Evolutionary conservation across 257 asterid genomes (phyloP).

Genomic region (Cordia subcordata): DNA sequence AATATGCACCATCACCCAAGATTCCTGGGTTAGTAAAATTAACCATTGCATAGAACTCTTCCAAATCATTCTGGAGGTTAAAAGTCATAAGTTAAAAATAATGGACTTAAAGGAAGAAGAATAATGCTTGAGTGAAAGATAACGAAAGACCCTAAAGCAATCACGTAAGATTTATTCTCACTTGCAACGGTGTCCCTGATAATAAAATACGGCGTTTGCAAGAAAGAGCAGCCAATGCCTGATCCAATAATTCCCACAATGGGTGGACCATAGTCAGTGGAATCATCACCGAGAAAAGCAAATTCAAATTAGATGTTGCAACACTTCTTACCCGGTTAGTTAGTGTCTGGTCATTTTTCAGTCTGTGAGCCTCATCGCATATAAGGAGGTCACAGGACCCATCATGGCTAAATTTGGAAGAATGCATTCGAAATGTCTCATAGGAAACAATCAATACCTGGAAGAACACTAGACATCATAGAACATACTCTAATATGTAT

Average conservation of each 20-base stretch:
- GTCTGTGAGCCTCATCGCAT: constrained; percentile 98
- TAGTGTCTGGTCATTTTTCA: constrained; percentile 91
- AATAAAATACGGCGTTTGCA: constrained; percentile 84
- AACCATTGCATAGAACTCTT: constrained; percentile 98
- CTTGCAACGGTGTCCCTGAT: constrained; percentile 99
- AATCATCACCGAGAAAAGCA: constrained; percentile 4
- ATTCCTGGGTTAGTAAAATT: constrained; percentile 93
- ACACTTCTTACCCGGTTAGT: constrained; percentile 80
- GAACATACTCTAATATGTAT: not conserved
- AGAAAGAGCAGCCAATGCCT: constrained; percentile 89
- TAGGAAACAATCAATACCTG: constrained; percentile 93
- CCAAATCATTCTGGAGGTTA: constrained; percentile 77
- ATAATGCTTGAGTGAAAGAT: not conserved
- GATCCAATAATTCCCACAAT: constrained; percentile 28
- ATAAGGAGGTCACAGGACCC: constrained; percentile 96
- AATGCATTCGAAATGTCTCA: constrained; percentile 95
- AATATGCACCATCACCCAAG: constrained; percentile 82
- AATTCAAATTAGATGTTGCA: constrained; percentile 13
- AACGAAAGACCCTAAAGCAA: not conserved
- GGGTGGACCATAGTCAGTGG: not conserved
- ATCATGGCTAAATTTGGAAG: constrained; percentile 61
- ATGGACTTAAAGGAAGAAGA: not conserved
- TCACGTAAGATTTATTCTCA: constrained; percentile 24
- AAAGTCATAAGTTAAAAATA: constrained; percentile 11
- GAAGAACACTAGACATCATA: constrained; percentile 11